Evolutionary conservation across 495 filamentous ascomycete genomes (phyloP), one percentile per base, ranked within the genome.

Genomic region (Cercophora samala): DNA sequence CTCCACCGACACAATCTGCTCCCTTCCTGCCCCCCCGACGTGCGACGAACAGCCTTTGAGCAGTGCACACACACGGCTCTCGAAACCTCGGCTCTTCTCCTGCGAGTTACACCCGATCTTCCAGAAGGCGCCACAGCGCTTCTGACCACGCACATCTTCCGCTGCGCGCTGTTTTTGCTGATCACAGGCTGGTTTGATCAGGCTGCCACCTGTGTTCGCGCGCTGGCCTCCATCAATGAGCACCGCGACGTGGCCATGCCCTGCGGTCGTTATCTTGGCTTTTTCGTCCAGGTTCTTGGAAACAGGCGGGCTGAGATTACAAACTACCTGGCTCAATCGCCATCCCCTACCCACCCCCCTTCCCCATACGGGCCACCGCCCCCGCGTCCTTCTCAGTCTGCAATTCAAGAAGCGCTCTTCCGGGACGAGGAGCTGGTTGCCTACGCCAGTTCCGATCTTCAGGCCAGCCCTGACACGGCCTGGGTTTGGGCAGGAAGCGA

Each of bases 1-100:
- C 87, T 99, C 21, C 92, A 97, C 78, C 91, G 95, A 15, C 93
- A 97, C 72, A 99, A 98, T 72, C 87, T 97, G 5, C 88, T 89
- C 0, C 89, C 92, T 0, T 80, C 84, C 29, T 95, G 91, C 70
- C 81, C 86, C 2, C 69, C 78, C 5, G 84, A 89, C 26, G 86
- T 87, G 37, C 87, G 94, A 22, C 74, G 78, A 9, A 83, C 84
- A 1, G 94, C 95, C 1, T 77, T 96, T 51, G 89, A 93, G 64
- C 87, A 91, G 67, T 98, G 93, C 76, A 84, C 90, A 18, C 80
- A 78, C 18, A 91, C 87, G 2, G 87, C 91, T 3, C 81, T 88
- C 68, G 93, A 97, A 67, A 97, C 93, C 0, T 89, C 88, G 2
- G 81, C 84, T 51, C 83, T 94, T 9, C 84, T 98, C 32, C 82